Base-by-base conservation (phyloP, 2,329 filamentous ascomycete species). In the Colletotrichum viniferum region DNA sequence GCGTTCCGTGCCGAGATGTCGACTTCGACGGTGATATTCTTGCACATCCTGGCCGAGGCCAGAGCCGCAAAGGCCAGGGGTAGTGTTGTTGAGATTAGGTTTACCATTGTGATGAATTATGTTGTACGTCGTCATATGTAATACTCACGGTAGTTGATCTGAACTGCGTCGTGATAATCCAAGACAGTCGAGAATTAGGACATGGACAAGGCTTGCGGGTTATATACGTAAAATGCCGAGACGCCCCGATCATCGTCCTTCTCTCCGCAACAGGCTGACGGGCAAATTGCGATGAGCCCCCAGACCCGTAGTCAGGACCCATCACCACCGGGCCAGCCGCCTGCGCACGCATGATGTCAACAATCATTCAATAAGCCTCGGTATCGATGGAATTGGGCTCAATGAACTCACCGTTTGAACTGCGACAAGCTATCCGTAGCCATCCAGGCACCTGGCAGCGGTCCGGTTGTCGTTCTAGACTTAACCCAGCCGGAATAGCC, bases 1-100 rank as follows among this genome's bases (percentile, higher is more conserved):
- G 83, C 88, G 73, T 92, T 91, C 28, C 88, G 84, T 1, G 91
- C 86, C 3, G 86, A 86, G 64, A 93, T 87, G 5, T 85, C 82
- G 16, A 94, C 85, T 3, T 90, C 88, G 7, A 94, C 86, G 2
- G 86, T 90, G 36, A 93, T 79, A 76, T 92, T 88, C 48, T 77
- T 81, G 79, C 87, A 88, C 16, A 82, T 80, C 34, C 84, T 82
- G 9, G 86, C 85, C 60, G 82, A 77, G 16, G 79, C 79, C n/a
- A 78, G 73, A 28, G 80, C 71, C 34, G 81, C 74, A 28, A 84
- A 75, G 34, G 77, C 65, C 36, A 83, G 62, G 8, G 82, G 34
- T 28, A 80, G 32, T 1, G 70, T 58, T n/a, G 26, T n/a, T 61
- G 62, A 60, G 2, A 38, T 21, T 18, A 68, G 7, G 3, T 76